Evolutionary conservation across 768 basidiomycete species (phyloP).

Genomic region (Amanita inopinata): DNA sequence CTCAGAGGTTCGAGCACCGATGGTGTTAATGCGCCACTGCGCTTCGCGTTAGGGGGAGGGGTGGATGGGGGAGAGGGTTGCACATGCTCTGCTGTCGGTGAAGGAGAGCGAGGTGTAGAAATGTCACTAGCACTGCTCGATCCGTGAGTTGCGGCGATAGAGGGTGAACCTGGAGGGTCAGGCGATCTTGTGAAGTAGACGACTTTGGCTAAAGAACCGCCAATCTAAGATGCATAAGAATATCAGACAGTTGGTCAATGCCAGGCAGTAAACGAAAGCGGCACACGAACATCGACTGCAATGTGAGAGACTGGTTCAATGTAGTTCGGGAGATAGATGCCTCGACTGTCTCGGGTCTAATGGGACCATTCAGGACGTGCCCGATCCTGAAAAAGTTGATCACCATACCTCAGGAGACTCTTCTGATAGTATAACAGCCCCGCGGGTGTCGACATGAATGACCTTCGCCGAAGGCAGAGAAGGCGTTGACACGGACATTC

Average conservation of each 20-base stretch:
- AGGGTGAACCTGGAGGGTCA: slow-evolving; percentile 73
- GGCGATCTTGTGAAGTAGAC: slow-evolving; percentile 97
- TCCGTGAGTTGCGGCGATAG: slow-evolving; percentile 50
- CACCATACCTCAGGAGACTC: slow-evolving; percentile 83
- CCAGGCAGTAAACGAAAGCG: too few relatives aligned
- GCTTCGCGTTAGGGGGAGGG: slow-evolving; percentile 27
- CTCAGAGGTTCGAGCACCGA: slow-evolving; percentile 52
- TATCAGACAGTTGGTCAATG: slow-evolving; percentile 6
- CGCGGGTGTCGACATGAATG: slow-evolving; percentile 92
- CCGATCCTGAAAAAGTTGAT: slow-evolving; percentile 2
- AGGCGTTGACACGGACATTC: slow-evolving; percentile 37
- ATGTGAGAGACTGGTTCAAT: slow-evolving; percentile 97
- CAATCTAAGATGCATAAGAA: slow-evolving; percentile 50
- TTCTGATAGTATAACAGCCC: slow-evolving; percentile 87
- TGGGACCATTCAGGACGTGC: slow-evolving; percentile 10
- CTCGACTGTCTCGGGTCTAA: slow-evolving; percentile 87
- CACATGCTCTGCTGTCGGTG: slow-evolving; percentile 27
- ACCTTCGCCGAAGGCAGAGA: slow-evolving; percentile 74
- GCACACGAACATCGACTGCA: slow-evolving; percentile 82
- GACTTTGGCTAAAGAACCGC: slow-evolving; percentile 94
- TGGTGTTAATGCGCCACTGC: slow-evolving; percentile 76
- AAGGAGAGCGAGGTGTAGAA: slow-evolving; percentile 34
- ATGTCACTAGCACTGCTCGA: slow-evolving; percentile 39
- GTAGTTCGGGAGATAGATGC: slow-evolving; percentile 95
- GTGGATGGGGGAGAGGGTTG: slow-evolving; percentile 22